Conservation (phyloP, 768 basidiomycete genomes). For the Trametes sanguinea region DNA sequence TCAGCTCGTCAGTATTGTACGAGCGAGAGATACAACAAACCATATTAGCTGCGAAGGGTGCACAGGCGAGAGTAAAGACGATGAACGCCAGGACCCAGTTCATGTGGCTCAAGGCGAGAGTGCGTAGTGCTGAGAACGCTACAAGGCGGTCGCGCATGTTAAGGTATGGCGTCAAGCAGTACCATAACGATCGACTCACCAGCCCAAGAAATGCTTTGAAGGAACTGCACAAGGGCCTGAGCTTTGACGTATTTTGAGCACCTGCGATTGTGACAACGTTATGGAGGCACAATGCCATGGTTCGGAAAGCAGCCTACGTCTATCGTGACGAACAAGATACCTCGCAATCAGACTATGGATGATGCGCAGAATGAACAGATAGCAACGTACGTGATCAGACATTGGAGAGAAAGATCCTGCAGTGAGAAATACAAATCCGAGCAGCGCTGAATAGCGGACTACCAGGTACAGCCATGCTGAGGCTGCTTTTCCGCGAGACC, state of each 20-base stretch:
- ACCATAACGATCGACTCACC: not conserved
- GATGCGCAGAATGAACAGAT: not conserved
- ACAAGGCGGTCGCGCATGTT: no score
- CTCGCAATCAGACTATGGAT: not conserved
- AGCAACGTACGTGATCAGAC: not conserved
- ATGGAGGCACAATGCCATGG: no score
- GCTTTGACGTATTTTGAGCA: not conserved
- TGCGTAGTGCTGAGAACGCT: not conserved
- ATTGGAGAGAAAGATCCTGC: not conserved
- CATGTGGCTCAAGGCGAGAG: not conserved
- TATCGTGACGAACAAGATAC: no score
- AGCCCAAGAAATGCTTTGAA: not conserved
- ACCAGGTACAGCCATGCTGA: not conserved
- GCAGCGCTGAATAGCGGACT: not conserved
- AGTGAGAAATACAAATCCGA: not conserved
- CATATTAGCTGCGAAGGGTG: not conserved
- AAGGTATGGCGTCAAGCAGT: no score
- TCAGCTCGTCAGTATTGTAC: not conserved
- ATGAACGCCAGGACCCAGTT: not conserved
- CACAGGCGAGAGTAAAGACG: not conserved
- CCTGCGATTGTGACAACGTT: not conserved
- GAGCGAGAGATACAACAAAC: not conserved
- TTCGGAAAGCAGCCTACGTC: no score
- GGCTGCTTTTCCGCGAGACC: not conserved
- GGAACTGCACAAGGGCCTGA: not conserved